phyloP scores from a whole-genome alignment of 1,284 basidiomycete species.

The Rhodotorula sp. region DNA sequence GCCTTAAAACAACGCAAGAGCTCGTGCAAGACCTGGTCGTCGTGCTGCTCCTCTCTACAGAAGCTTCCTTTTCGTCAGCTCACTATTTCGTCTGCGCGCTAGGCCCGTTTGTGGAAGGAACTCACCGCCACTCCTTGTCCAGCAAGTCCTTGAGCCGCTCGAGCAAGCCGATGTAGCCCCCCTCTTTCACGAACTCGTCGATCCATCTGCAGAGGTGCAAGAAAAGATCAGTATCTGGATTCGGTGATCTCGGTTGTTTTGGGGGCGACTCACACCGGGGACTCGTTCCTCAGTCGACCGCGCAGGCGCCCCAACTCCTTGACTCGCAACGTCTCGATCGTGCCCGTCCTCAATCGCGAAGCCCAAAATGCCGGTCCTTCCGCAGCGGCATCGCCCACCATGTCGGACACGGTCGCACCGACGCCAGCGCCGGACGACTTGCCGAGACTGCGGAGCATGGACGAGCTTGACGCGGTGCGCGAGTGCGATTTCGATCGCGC shows the following conservation, averaged over 20 bases:
- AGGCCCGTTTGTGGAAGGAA: background rate
- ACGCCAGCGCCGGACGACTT: slow-evolving; percentile 6
- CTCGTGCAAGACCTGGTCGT: slow-evolving; percentile 90
- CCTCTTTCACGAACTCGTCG: slow-evolving; percentile 75
- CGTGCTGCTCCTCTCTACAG: slow-evolving; percentile 81
- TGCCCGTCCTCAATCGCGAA: slow-evolving; percentile 3
- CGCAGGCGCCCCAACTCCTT: slow-evolving; percentile 63
- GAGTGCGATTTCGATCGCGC: slow-evolving; percentile 13
- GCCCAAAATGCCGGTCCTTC: slow-evolving; percentile 31
- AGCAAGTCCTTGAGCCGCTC: slow-evolving; percentile 86
- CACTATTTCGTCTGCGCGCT: background rate
- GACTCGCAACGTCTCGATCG: slow-evolving; percentile 56
- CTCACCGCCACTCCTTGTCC: slow-evolving; percentile 83
- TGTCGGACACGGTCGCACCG: no score
- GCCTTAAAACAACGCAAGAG: slow-evolving; percentile 91
- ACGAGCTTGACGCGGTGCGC: slow-evolving; percentile 14
- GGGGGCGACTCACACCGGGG: slow-evolving; percentile 57
- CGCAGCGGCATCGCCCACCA: background rate
- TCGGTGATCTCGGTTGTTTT: no score
- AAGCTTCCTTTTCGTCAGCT: background rate
- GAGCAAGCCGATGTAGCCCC: slow-evolving; percentile 81
- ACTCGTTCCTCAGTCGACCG: slow-evolving; percentile 77
- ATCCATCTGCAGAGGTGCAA: slow-evolving; percentile 57
- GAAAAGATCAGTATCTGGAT: no score
- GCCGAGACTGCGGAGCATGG: slow-evolving; percentile 18